Conservation (phyloP, 192 early-diverging fungal genomes). For the Coemansia sp. region DNA sequence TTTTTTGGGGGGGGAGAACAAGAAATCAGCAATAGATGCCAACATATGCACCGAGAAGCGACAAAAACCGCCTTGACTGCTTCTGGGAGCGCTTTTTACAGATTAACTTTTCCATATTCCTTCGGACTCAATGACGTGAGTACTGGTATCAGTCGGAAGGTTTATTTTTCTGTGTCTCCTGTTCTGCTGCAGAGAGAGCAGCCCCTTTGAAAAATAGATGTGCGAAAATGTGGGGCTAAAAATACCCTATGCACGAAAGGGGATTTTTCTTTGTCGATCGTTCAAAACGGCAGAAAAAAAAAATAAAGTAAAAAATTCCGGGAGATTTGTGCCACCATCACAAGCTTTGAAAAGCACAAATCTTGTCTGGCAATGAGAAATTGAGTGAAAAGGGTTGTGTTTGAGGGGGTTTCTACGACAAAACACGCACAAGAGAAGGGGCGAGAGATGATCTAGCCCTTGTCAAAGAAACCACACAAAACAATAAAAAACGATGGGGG, state of each 20-base stretch:
- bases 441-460: background rate
- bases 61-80: too few relatives aligned
- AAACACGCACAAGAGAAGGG: background rate
- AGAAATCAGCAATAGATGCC: too few relatives aligned
- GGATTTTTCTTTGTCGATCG: slow-evolving; percentile 1
- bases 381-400: background rate
- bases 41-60: too few relatives aligned
- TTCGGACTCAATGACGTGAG: too few relatives aligned
- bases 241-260: background rate
- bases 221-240: background rate
- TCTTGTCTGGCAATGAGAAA: background rate
- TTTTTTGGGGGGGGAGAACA: too few relatives aligned
- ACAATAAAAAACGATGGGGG: background rate
- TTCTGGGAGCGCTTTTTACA: too few relatives aligned
- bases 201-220: background rate
- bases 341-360: background rate
- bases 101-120: too few relatives aligned
- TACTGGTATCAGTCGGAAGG: too few relatives aligned
- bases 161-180: too few relatives aligned
- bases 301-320: background rate
- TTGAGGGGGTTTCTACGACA: background rate
- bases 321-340: background rate
- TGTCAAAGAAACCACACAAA: background rate
- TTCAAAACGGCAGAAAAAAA: background rate
- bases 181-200: too few relatives aligned